A percentile compares a stretch with the other conserved stretches of the same genome.
Conservation (phyloP, 2,329 filamentous ascomycete genomes). For the Chaetomium strumarium region DNA sequence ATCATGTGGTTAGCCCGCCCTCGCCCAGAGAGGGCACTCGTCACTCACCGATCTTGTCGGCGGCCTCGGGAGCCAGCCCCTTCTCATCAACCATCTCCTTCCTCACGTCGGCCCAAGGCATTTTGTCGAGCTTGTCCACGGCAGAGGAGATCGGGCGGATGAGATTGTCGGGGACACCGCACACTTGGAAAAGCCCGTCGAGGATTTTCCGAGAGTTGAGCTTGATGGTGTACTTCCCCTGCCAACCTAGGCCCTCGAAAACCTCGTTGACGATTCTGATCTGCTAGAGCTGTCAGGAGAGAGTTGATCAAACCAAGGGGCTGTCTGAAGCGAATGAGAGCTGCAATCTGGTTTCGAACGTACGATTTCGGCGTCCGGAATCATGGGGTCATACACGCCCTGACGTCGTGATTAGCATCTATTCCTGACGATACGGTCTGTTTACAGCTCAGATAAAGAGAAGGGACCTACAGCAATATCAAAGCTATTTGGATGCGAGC, state of each 20-base stretch:
- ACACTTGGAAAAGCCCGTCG: constrained; percentile 86
- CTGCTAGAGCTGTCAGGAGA: constrained; percentile 6
- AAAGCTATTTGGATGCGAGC: constrained; percentile 41
- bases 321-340: not conserved
- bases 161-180: constrained; percentile 80
- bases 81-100: constrained; percentile 94
- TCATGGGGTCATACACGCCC: constrained; percentile 80
- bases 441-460: not conserved
- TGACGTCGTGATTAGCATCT: not conserved
- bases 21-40: constrained; percentile 46
- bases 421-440: not conserved
- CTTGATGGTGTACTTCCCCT: constrained; percentile 76
- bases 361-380: constrained; percentile 79
- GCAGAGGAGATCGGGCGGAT: constrained; percentile 85
- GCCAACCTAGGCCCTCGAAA: constrained; percentile 63
- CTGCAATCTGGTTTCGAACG: not conserved
- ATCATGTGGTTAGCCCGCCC: not conserved
- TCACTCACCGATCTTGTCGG: constrained; percentile 82
- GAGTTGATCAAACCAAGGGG: not conserved
- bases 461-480: constrained; percentile 61
- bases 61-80: constrained; percentile 67
- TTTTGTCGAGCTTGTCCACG: constrained; percentile 93
- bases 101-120: constrained; percentile 82
- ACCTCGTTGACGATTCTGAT: constrained; percentile 79
- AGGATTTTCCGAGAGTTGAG: constrained; percentile 93